Percentiles rank a stretch among this genome's conserved stretches.
phyloP scores from a whole-genome alignment of 2,329 filamentous ascomycete genomes.

The Fragosphaeria purpurea region DNA sequence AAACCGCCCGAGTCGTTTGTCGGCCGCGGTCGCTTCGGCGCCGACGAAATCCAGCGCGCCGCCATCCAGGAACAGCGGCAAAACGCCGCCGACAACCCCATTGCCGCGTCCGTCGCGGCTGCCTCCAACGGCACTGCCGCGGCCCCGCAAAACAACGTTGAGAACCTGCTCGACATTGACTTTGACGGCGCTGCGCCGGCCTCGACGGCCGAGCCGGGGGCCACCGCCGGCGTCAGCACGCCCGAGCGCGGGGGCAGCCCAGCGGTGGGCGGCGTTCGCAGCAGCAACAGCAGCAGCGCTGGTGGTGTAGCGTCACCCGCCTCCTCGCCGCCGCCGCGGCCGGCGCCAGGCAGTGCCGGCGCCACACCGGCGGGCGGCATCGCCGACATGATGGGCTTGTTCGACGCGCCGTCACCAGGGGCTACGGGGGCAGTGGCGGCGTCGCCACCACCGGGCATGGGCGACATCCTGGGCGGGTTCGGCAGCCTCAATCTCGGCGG shows the following conservation, averaged over 20 bases:
- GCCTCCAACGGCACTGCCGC: constrained; percentile 44
- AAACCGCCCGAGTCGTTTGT: constrained; percentile 98
- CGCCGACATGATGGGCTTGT: constrained; percentile 60
- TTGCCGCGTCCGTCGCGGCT: constrained; percentile 72
- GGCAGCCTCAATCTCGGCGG: constrained; percentile 67
- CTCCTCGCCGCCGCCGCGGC: constrained; percentile 11
- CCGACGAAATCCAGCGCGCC: constrained; percentile 86
- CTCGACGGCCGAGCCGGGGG: constrained; percentile 53
- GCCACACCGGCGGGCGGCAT: constrained; percentile 34
- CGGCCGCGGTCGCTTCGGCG: constrained; percentile 85
- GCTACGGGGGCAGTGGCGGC: constrained; percentile 30
- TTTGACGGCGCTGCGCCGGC: constrained; percentile 79
- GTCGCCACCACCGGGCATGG: constrained; percentile 44
- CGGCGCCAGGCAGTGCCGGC: constrained; percentile 23
- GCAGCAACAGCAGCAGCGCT: too few species aligned
- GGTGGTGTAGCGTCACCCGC: too few species aligned
- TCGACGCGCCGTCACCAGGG: constrained; percentile 53
- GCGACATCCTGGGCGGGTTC: constrained; percentile 86
- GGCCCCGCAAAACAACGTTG: constrained; percentile 61
- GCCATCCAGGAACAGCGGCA: constrained; percentile 94
- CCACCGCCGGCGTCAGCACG: constrained; percentile 38
- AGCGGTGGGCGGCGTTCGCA: constrained; percentile 13
- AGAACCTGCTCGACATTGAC: constrained; percentile 73
- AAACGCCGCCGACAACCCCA: constrained; percentile 85
- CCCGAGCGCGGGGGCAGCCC: constrained; percentile 62